Evolutionary conservation across 2,329 filamentous ascomycete species (phyloP).

Genomic region (Ophiocordyceps unilateralis): DNA sequence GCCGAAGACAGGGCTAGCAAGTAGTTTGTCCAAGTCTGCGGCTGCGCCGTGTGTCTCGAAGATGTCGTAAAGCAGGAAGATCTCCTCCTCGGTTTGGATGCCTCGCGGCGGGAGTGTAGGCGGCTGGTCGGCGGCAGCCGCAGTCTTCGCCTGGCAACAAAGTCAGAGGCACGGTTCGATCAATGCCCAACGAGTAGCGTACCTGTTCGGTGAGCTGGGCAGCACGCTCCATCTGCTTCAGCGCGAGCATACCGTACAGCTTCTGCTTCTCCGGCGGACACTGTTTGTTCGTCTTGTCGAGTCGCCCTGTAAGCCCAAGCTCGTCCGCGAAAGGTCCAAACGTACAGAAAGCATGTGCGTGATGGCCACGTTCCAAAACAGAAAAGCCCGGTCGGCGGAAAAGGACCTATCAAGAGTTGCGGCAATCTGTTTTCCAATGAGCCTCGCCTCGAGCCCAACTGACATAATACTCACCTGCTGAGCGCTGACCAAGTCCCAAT

Average conservation of each 20-base stretch:
- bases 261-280: slow-evolving; percentile 29
- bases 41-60: slow-evolving; percentile 23
- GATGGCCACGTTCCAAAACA: slow-evolving; percentile 38
- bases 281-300: slow-evolving; percentile 29
- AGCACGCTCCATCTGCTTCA: slow-evolving; percentile 33
- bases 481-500: slow-evolving; percentile 38
- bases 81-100: slow-evolving; percentile 31
- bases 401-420: slow-evolving; percentile 34
- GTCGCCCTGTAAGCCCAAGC: not conserved
- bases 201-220: slow-evolving; percentile 27
- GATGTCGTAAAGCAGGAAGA: slow-evolving; percentile 30
- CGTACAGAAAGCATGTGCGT: slow-evolving; percentile 36
- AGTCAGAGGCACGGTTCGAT: not conserved
- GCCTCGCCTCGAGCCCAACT: not conserved
- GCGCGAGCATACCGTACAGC: slow-evolving; percentile 31
- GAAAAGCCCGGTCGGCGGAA: slow-evolving; percentile 26
- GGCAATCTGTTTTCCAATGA: slow-evolving; percentile 25
- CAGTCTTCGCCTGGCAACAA: slow-evolving; percentile 6
- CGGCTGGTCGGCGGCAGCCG: slow-evolving; percentile 5
- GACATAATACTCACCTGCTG: slow-evolving; percentile 27
- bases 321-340: not conserved
- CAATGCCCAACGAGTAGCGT: slow-evolving; percentile 1
- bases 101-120: slow-evolving; percentile 10
- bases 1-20: slow-evolving; percentile 20
- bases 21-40: slow-evolving; percentile 22